Evolutionary conservation across 1,139 yeast species (phyloP).

Genomic region (Spathaspora jeffriesii): DNA sequence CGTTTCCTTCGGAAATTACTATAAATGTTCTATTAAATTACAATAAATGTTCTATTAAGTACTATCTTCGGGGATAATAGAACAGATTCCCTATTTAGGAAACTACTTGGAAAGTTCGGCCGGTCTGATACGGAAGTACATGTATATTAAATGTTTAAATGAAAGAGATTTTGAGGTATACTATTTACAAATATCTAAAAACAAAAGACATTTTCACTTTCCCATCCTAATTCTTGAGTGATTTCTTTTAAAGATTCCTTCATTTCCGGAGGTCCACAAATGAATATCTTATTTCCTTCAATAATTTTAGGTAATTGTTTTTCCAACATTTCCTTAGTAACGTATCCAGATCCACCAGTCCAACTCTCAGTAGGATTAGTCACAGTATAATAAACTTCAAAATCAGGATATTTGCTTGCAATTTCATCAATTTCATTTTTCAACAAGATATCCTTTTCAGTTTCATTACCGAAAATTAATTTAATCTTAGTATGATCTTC

Average conservation of each 20-base stretch:
- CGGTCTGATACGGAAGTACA: not conserved
- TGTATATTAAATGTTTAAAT: not conserved
- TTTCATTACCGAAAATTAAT: constrained; percentile 69
- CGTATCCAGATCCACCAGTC: constrained; percentile 60
- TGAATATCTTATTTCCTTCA: constrained; percentile 51
- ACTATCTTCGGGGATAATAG: not conserved
- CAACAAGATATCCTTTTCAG: constrained; percentile 70
- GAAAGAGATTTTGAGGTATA: not conserved
- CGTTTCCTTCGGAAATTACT: not conserved
- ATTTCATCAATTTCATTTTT: constrained; percentile 72
- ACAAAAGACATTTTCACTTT: constrained; percentile 69
- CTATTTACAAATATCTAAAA: constrained; percentile 34
- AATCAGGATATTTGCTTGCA: constrained; percentile 59
- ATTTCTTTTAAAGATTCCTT: constrained; percentile 49
- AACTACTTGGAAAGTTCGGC: not conserved
- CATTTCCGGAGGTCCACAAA: constrained; percentile 82
- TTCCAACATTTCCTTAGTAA: constrained; percentile 57
- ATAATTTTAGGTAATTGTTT: constrained; percentile 45
- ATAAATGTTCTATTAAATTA: too few species aligned
- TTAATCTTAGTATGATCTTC: constrained; percentile 61
- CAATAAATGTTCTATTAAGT: not conserved
- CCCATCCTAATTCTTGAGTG: constrained; percentile 66
- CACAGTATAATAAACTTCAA: constrained; percentile 46
- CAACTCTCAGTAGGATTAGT: constrained; percentile 45
- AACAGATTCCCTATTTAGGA: not conserved